Base-by-base conservation (phyloP, 192 early-diverging fungal genomes). In the Rhizoclosmatium sp. region DNA sequence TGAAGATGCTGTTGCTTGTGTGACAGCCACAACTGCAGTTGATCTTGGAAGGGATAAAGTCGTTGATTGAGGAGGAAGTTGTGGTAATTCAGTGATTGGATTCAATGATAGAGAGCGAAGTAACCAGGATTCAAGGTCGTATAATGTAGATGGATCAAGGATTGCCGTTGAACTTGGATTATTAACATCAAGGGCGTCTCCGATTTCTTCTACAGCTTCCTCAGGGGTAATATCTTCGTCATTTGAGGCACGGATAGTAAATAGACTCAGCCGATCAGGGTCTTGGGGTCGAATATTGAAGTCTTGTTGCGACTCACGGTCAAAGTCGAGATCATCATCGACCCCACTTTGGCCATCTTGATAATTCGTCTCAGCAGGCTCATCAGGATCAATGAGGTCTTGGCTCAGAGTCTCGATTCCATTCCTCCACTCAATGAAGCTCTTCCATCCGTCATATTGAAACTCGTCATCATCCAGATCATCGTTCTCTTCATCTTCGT, bases 401-500 rank as follows among this genome's bases (percentile, higher is more conserved):
- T 12, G 47, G 14, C 68, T 46, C 68, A 69, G 39, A 65, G 9
- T 49, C 60, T 75, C 72, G 3, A 75, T 75, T 10, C 59, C 59
- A 31, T 75, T 45, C 45, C 72, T 59, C 72, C 72, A 75, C 45
- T 75, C 72, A 16, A 75, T 49, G 21, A 75, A 75, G 61, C 72
- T 75, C 47, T 75, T 75, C 72, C 72, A 75, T n/a, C 59, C 72
- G 21, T 71, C 70, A 58, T 58, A 16, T 2, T 23, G 14, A 7
- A 3, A 39, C 14, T 68, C 66, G 2, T 39, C 7, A 19, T 10
- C 40, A 9, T 45, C 16, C 21, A 10, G 1, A 47, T 68, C 47
- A 68, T 64, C 21, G 56, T 10, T 40, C 9, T 65, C 62, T 10
- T 65, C 66, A n/a, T 68, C 40, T 47, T 68, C 62, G 9, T 65